A percentile compares a stretch with the other conserved stretches of the same genome.
Evolutionary conservation across 805 yeast genomes (phyloP).

Genomic region (Tetrapisispora pingtungensis): DNA sequence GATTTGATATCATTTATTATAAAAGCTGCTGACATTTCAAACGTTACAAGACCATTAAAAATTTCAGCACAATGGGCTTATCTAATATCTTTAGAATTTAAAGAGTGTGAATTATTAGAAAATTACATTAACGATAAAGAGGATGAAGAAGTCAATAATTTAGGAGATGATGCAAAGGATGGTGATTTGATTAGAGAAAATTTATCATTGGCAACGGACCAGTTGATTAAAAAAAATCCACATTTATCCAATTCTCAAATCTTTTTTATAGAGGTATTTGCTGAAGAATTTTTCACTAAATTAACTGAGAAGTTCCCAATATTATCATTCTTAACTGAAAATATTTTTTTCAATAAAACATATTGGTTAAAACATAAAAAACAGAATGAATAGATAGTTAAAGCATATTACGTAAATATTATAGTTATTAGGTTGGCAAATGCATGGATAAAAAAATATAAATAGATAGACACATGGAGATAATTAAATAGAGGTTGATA

Average conservation of each 20-base stretch:
- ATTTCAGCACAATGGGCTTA: slow-evolving; percentile 82
- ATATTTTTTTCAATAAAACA: slow-evolving; percentile 41
- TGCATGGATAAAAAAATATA: not conserved
- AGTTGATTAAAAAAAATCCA: slow-evolving; percentile 39
- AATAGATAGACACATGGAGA: not conserved
- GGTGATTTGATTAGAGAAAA: not conserved
- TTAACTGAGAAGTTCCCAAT: slow-evolving; percentile 54
- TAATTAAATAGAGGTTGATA: not conserved
- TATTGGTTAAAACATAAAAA: slow-evolving; percentile 39
- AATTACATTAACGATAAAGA: not conserved
- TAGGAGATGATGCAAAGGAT: not conserved
- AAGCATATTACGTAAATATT: not conserved
- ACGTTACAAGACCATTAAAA: slow-evolving; percentile 71
- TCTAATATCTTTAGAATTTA: slow-evolving; percentile 67
- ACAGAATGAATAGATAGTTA: not conserved
- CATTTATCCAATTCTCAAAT: slow-evolving; percentile 60
- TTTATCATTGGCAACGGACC: slow-evolving; percentile 16
- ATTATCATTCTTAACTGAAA: slow-evolving; percentile 44
- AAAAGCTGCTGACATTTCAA: slow-evolving; percentile 93
- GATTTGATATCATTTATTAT: slow-evolving; percentile 60
- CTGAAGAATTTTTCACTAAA: slow-evolving; percentile 61
- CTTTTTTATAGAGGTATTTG: slow-evolving; percentile 76
- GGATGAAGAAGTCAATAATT: not conserved
- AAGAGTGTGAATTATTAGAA: slow-evolving; percentile 51
- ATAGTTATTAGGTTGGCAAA: not conserved